Conservation (phyloP, 257 asterid genomes). For the Echium plantagineum region DNA sequence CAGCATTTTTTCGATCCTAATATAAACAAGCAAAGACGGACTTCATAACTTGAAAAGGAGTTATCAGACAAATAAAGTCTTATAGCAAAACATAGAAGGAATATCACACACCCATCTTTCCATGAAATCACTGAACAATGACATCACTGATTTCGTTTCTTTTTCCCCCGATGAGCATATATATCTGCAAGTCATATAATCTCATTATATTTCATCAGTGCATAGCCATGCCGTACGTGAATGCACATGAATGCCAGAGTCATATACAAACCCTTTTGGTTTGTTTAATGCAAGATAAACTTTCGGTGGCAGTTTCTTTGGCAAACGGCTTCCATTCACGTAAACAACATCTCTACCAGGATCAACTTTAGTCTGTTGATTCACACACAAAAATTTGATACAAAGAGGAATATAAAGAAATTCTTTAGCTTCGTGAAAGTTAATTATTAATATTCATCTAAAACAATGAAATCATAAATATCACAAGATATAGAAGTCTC, state of each 20-base stretch:
- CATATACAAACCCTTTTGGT: constrained; percentile 83
- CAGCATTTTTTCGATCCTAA: constrained; percentile 61
- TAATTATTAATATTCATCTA: background rate
- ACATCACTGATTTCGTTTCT: constrained; percentile 67
- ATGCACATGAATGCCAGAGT: constrained; percentile 8
- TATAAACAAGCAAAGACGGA: constrained; percentile 8
- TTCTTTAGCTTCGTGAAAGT: background rate
- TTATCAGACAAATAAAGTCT: background rate
- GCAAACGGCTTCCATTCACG: constrained; percentile 73
- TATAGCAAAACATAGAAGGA: background rate
- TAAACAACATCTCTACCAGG: constrained; percentile 78
- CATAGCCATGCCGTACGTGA: background rate
- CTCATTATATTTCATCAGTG: constrained; percentile 15
- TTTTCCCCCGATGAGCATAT: constrained; percentile 94
- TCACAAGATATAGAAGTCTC: background rate
- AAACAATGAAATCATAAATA: background rate
- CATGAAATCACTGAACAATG: constrained; percentile 70
- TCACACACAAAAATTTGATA: constrained; percentile 11
- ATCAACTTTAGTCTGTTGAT: constrained; percentile 82
- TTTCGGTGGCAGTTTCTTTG: constrained; percentile 89
- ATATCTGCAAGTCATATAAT: constrained; percentile 42
- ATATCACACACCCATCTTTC: constrained; percentile 60
- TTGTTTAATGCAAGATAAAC: constrained; percentile 91
- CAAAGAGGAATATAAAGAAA: background rate
- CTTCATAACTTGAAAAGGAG: constrained; percentile 6